Evolutionary conservation across 2,329 filamentous ascomycete genomes (phyloP).

Genomic region (Aspergillus ibericus): DNA sequence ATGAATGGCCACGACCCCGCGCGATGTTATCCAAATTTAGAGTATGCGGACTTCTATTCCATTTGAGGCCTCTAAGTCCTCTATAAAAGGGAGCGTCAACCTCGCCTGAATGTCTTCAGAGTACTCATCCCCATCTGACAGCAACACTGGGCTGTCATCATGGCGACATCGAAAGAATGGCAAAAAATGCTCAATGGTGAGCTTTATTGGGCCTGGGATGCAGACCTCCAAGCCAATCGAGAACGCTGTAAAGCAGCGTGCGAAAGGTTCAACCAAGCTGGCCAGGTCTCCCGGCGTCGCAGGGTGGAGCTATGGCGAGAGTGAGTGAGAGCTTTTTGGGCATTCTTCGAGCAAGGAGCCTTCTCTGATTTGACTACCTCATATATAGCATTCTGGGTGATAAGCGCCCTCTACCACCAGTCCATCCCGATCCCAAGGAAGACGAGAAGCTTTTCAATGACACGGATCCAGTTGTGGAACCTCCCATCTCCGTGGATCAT

Average conservation of each 20-base stretch:
- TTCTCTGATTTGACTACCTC: neutral
- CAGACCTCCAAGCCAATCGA: conserved; percentile 28
- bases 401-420: conserved; percentile 24
- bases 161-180: conserved; percentile 30
- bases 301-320: conserved; percentile 29
- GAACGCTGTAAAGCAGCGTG: conserved; percentile 29
- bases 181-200: conserved; percentile 31
- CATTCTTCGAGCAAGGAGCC: neutral
- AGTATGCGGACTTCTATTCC: neutral
- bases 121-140: neutral
- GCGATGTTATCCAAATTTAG: neutral
- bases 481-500: conserved; percentile 64
- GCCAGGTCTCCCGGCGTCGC: conserved; percentile 21
- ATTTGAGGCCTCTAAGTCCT: neutral
- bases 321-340: conserved; percentile 15
- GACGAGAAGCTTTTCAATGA: conserved; percentile 25
- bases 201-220: conserved; percentile 28
- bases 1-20: neutral
- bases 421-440: conserved; percentile 18
- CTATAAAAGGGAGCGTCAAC: neutral
- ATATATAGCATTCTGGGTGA: conserved; percentile 25
- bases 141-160: neutral
- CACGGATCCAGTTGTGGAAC: conserved; percentile 57
- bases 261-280: conserved; percentile 27
- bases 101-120: neutral